Base-by-base conservation (phyloP, 805 yeast species). In the Candida argentea region DNA sequence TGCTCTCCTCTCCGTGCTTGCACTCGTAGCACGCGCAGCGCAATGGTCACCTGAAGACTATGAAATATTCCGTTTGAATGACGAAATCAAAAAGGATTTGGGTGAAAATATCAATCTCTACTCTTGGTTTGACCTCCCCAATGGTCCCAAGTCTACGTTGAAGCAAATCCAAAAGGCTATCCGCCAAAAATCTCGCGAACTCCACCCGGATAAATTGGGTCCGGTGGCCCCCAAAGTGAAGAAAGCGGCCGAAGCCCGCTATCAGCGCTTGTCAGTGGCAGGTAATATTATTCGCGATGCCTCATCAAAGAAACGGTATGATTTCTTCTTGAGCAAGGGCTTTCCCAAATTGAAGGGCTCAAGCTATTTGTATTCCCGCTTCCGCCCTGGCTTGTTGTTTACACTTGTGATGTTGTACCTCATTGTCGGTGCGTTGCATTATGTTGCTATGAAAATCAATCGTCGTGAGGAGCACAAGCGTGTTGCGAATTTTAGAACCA, bases 191-290 rank as follows among this genome's bases (percentile, higher is more conserved):
- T 76, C 94, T 3, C 64, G 79, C 29, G 64, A 62, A 36, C 63
- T 80, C 40, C 98, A 89, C 48, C 98, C 98, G 0, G 98, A 89
- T 54, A 86, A 89, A 51, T 41, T 50, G 28, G 38, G 44, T 7
- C 36, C 44, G 8, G 42, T 44, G 7, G 37, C 50, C 13, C 43
- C 36, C n/a, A 34, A 42, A 3, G 52, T 55, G 17, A 56, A 52
- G 27, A 70, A 71, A 37, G 47, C 52, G 14, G 81, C 79, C 4
- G 76, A 70, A 36, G 81, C 75, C 39, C 64, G 84, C 22, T 91
- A 77, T 47, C 84, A 89, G 43, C 61, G 89, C 16, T 66, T 91
- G 20, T 81, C 91, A 19, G 52, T 76, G 16, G 81, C 84, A 14
- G 78, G 86, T 19, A 73, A 80, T 44, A 76, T 87, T 31, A 61